Evolutionary conservation across 2,329 filamentous ascomycete genomes (phyloP).

Genomic region (Venturia pyrina): DNA sequence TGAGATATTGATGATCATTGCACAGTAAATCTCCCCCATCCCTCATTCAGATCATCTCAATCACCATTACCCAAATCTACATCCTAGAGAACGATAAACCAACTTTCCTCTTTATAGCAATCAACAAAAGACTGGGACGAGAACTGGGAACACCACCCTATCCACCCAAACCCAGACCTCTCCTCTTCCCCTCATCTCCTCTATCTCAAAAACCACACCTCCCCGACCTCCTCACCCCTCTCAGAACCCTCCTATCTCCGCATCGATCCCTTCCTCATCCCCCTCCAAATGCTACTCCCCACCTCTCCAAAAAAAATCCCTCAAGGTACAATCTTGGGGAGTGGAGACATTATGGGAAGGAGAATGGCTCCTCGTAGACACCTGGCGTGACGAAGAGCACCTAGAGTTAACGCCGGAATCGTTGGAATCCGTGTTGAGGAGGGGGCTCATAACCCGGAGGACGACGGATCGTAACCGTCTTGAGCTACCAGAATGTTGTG

Average conservation of each 20-base stretch:
- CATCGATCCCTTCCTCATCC: not conserved
- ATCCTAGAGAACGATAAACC: not conserved
- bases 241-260: not conserved
- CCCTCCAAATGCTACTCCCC: not conserved
- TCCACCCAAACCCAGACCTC: not conserved
- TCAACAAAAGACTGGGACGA: not conserved
- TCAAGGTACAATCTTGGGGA: too few species aligned
- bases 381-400: not conserved
- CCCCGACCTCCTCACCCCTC: not conserved
- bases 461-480: too few species aligned
- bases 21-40: not conserved
- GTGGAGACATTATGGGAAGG: too few species aligned
- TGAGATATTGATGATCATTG: too few species aligned
- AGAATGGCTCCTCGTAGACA: not conserved
- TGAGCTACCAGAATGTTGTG: too few species aligned
- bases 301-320: not conserved
- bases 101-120: not conserved
- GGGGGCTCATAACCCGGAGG: too few species aligned
- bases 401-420: not conserved
- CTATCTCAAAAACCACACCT: not conserved
- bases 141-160: not conserved
- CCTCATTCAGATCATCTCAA: too few species aligned
- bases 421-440: not conserved
- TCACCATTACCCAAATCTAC: not conserved
- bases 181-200: not conserved